These are phyloP conservation scores for Sarocladiaceae sp. DNA, from an alignment of 2,329 filamentous ascomycete species.

Conservation along the genomic window DNA sequence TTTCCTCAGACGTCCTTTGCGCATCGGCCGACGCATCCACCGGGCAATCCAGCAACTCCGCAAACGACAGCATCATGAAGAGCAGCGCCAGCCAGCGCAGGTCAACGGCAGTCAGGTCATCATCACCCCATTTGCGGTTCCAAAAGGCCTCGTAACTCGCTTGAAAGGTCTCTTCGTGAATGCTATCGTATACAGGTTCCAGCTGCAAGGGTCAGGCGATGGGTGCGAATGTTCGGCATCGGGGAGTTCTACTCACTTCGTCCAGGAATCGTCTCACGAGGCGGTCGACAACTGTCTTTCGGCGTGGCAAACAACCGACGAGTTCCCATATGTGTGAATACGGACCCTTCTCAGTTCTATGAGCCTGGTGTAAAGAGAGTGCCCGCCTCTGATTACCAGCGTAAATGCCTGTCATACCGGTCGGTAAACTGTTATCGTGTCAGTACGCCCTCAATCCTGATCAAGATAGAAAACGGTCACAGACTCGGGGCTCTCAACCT, in stretches of 20 bases:
- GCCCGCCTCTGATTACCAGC: neutral
- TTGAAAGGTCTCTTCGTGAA: conserved; percentile 27
- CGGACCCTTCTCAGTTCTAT: conserved; percentile 14
- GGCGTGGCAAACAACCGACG: conserved; percentile 29
- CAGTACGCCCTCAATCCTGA: neutral
- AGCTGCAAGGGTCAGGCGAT: conserved; percentile 12
- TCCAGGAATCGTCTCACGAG: conserved; percentile 26
- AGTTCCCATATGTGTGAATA: conserved; percentile 34
- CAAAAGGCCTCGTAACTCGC: conserved; percentile 31
- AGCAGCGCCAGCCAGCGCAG: conserved; percentile 34
- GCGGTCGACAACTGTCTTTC: conserved; percentile 28
- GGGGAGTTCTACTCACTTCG: conserved; percentile 15
- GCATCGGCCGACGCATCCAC: conserved; percentile 23
- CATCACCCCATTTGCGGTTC: conserved; percentile 30
- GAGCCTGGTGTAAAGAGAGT: neutral
- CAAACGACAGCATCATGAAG: conserved; percentile 33
- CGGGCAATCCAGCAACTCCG: conserved; percentile 29
- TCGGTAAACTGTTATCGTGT: conserved; percentile 11
- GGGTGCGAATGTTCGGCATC: neutral
- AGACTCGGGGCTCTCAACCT: conserved; percentile 19
- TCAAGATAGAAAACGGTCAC: neutral
- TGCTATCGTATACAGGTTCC: conserved; percentile 29
- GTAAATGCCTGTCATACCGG: conserved; percentile 15
- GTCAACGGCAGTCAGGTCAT: conserved; percentile 32
- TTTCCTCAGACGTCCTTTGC: conserved; percentile 29